Evolutionary conservation across 2,329 filamentous ascomycete genomes (phyloP), one percentile per base, ranked within the genome.

Genomic region (Akanthomyces uredinophilus): DNA sequence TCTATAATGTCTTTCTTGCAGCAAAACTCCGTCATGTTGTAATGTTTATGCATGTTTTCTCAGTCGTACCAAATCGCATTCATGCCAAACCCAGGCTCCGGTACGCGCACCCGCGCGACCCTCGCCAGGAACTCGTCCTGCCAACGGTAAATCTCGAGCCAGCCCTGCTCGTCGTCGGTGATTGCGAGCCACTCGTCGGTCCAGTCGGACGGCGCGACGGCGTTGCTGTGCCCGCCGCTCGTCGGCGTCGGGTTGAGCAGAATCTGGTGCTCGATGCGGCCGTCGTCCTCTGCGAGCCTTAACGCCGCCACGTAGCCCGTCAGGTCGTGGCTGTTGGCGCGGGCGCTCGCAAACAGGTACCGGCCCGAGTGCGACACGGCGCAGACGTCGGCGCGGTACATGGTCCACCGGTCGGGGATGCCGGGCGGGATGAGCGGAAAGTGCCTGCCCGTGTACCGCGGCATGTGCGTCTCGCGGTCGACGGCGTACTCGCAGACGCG

Each of bases 21-120:
- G 10, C 32, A 47, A 20, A 20, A 6, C 8, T 11, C 8, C n/a
- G 5, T 37, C 14, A 14, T 22, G 32, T 8, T 35, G 6, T 35
- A 18, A 16, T 27, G 32, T 41, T 3, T n/a, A 54, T 7, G 16
- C 35, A 2, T 1, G 11, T 39, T 54, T 65, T n/a, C n/a, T n/a
- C n/a, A 78, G 63, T 96, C 89, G 74, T 95, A 95, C 92, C 92
- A 96, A 65, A 96, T 92, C n/a, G 91, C 91, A 76, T 96, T 96
- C 92, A 96, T 96, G 1, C 91, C 91, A 73, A 96, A 96, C 1
- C 92, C 92, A n/a, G 90, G 90, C 78, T 96, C 92, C 6, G 87
- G 86, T 43, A 96, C 87, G 67, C 91, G 86, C 65, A 90, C 79
- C 65, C 90, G 82, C 18, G 91, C 91, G 8, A 96, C 91, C 4